Evolutionary conservation across 164 flowering plant genomes (phyloP).

Genomic region (Tetracentron sinense): DNA sequence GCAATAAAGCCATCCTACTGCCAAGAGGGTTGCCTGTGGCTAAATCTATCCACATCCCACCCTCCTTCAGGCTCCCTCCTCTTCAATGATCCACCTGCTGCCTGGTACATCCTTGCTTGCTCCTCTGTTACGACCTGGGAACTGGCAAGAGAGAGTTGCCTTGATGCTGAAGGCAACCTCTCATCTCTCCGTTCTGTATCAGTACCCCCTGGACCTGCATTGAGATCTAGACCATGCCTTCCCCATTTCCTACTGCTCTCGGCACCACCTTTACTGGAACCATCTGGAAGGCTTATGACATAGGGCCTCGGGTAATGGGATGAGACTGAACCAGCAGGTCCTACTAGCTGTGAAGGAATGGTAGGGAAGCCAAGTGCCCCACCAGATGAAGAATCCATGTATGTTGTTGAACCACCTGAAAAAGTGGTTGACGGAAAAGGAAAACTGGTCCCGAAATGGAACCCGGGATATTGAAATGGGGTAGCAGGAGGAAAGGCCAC

Average conservation of each 20-base stretch:
- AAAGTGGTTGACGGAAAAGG: constrained; percentile 60
- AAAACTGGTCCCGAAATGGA: constrained; percentile 60
- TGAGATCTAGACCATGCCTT: constrained; percentile 73
- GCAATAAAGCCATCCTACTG: constrained; percentile 25
- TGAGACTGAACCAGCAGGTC: constrained; percentile 32
- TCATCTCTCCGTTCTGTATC: constrained; percentile 72
- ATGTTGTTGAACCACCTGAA: constrained; percentile 48
- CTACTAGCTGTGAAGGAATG: constrained; percentile 20
- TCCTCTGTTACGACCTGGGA: no score
- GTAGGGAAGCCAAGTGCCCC: constrained; percentile 29
- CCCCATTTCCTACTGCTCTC: constrained; percentile 65
- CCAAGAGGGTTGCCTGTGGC: constrained; percentile 41
- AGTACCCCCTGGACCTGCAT: constrained; percentile 70
- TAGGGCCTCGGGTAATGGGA: constrained; percentile 64
- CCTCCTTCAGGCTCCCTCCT: constrained; percentile 59
- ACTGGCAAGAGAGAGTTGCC: constrained; percentile 51
- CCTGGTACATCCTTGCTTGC: constrained; percentile 16
- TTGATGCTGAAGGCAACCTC: constrained; percentile 32
- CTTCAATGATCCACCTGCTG: constrained; percentile 24
- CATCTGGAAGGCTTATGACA: constrained; percentile 51
- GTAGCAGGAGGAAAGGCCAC: constrained; percentile 42
- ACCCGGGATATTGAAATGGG: constrained; percentile 59
- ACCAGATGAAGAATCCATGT: constrained; percentile 63
- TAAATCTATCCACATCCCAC: constrained; percentile 35
- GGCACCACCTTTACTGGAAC: constrained; percentile 24